Conservation (phyloP, 805 yeast genomes). For the Saccharomyces eubayanus region DNA sequence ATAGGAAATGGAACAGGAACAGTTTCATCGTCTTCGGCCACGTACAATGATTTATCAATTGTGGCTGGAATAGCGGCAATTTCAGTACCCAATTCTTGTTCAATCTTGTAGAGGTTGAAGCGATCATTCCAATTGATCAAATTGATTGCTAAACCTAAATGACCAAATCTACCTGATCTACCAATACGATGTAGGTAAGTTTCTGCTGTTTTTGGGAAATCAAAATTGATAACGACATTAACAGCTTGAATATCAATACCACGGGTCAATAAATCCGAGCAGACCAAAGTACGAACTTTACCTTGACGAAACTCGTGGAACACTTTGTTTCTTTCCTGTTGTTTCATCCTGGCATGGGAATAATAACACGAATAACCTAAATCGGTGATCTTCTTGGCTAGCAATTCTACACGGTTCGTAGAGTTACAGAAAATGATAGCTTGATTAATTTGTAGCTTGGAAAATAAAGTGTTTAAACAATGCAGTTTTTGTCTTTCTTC, state of each 20-base stretch:
- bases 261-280: constrained; percentile 92
- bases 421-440: constrained; percentile 96
- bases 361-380: constrained; percentile 93
- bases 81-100: constrained; percentile 95
- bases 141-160: constrained; percentile 94
- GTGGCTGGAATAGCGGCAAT: constrained; percentile 94
- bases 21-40: constrained; percentile 61
- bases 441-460: constrained; percentile 91
- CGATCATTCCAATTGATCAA: constrained; percentile 95
- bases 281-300: constrained; percentile 90
- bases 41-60: constrained; percentile 83
- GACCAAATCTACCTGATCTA: constrained; percentile 98
- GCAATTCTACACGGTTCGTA: constrained; percentile 87
- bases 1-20: constrained; percentile 88
- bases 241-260: constrained; percentile 99
- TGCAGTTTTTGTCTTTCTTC: constrained; percentile 94
- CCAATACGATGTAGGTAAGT: constrained; percentile 97
- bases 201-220: constrained; percentile 96
- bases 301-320: constrained; percentile 99
- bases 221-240: constrained; percentile 94
- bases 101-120: constrained; percentile 85
- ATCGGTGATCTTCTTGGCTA: constrained; percentile 93
- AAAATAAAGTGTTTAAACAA: constrained; percentile 88
- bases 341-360: constrained; percentile 96
- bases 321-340: constrained; percentile 91